phyloP scores from a whole-genome alignment of 768 basidiomycete species.

The Lactarius sanguifluus region DNA sequence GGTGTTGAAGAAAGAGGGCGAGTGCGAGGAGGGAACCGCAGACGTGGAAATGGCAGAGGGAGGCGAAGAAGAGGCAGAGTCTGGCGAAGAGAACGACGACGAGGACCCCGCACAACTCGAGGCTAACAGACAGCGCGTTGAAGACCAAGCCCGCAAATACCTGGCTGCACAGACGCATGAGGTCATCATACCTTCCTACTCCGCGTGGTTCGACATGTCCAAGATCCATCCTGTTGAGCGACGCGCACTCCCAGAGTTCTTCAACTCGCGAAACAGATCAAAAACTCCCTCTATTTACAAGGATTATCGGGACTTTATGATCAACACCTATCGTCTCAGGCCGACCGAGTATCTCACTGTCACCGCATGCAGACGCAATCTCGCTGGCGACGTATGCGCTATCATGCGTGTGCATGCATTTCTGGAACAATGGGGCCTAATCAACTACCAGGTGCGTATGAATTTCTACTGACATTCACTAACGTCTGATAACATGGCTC shows the following conservation, averaged over 20 bases:
- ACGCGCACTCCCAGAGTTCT: conserved; percentile 94
- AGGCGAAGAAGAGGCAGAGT: conserved; percentile 73
- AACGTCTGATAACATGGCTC: conserved; percentile 20
- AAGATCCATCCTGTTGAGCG: conserved; percentile 91
- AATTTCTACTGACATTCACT: not conserved
- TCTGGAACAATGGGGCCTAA: conserved; percentile 97
- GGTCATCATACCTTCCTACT: conserved; percentile 94
- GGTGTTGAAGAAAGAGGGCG: conserved; percentile 47
- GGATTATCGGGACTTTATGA: conserved; percentile 99
- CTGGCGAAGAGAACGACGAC: conserved; percentile 78
- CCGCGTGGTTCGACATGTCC: conserved; percentile 97
- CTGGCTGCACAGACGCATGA: conserved; percentile 97
- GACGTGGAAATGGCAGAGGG: conserved; percentile 83
- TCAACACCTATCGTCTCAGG: conserved; percentile 94
- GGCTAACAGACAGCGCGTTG: conserved; percentile 73
- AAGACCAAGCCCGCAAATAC: conserved; percentile 89
- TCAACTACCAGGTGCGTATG: conserved; percentile 90
- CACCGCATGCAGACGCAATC: conserved; percentile 92
- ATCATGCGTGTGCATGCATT: conserved; percentile 99
- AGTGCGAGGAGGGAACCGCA: conserved; percentile 65
- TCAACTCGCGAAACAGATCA: conserved; percentile 90
- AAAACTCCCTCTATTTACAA: conserved; percentile 98
- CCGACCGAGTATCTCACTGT: conserved; percentile 96
- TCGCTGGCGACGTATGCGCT: conserved; percentile 97
- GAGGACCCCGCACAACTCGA: conserved; percentile 84